Evolutionary conservation across 306 rosid genomes (phyloP).

Genomic region (Glycyrrhiza uralensis): DNA sequence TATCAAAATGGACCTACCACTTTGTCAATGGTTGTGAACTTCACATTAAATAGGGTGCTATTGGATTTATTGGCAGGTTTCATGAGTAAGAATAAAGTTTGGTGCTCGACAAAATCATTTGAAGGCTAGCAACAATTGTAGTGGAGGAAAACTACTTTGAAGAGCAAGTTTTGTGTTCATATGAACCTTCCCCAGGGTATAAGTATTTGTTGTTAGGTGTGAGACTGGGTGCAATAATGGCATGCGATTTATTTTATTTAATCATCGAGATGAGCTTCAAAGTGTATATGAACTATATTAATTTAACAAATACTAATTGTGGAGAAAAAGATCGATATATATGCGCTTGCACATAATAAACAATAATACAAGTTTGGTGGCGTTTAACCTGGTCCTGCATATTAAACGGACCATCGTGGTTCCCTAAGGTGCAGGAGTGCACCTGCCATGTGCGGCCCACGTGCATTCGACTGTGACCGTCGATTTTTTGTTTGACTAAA

Average conservation of each 20-base stretch:
- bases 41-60: constrained; percentile 13
- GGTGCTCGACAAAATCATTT: constrained; percentile 73
- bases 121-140: constrained; percentile 26
- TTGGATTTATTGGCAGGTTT: constrained; percentile 26
- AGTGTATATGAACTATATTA: not conserved
- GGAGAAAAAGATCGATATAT: not conserved
- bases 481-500: no score
- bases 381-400: no score
- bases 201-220: constrained; percentile 1
- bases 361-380: not conserved
- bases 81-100: constrained; percentile 31
- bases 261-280: constrained; percentile 33
- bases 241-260: constrained; percentile 8
- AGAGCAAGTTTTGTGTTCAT: constrained; percentile 16
- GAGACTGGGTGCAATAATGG: not conserved
- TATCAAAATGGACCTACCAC: constrained; percentile 46
- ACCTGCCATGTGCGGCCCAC: no score
- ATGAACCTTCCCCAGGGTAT: constrained; percentile 37
- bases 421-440: no score
- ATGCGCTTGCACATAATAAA: constrained; percentile 1
- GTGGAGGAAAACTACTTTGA: constrained; percentile 34
- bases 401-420: no score
- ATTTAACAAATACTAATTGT: constrained; percentile 9
- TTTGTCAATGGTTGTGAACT: constrained; percentile 34
- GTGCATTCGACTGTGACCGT: no score